Percentiles rank a stretch among this genome's conserved stretches.
Evolutionary conservation across 1,284 basidiomycete genomes (phyloP).

Genomic region (Trichosporon ovoides): DNA sequence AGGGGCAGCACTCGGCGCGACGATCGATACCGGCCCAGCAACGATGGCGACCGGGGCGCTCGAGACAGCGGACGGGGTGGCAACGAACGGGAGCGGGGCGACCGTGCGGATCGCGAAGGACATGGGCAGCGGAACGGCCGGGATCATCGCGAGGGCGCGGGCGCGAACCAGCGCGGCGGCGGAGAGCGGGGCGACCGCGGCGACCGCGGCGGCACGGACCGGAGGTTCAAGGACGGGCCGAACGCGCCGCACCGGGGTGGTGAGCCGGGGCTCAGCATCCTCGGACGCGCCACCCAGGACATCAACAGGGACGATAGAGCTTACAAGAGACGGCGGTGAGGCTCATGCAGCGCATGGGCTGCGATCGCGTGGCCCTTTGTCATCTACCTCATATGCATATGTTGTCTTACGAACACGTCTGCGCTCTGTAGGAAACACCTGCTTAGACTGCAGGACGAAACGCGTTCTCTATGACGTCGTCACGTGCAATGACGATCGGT

Average conservation of each 20-base stretch:
- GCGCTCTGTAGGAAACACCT: background rate
- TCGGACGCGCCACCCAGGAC: background rate
- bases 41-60: background rate
- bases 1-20: constrained; percentile 7
- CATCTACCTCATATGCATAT: constrained; percentile 5
- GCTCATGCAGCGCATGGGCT: background rate
- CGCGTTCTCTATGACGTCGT: background rate
- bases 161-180: background rate
- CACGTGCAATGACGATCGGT: background rate
- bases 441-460: no score
- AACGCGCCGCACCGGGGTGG: background rate
- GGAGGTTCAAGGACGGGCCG: background rate
- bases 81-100: background rate
- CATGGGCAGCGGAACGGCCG: background rate
- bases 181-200: background rate
- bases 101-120: background rate
- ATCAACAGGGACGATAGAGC: background rate
- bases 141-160: background rate
- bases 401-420: background rate
- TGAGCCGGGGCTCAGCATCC: background rate
- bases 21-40: constrained; percentile 4
- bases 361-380: background rate
- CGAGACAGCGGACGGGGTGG: constrained; percentile 6
- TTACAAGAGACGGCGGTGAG: background rate
- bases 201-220: constrained; percentile 3